Conservation (phyloP, 2,329 filamentous ascomycete genomes). For the Clonostachys chloroleuca region DNA sequence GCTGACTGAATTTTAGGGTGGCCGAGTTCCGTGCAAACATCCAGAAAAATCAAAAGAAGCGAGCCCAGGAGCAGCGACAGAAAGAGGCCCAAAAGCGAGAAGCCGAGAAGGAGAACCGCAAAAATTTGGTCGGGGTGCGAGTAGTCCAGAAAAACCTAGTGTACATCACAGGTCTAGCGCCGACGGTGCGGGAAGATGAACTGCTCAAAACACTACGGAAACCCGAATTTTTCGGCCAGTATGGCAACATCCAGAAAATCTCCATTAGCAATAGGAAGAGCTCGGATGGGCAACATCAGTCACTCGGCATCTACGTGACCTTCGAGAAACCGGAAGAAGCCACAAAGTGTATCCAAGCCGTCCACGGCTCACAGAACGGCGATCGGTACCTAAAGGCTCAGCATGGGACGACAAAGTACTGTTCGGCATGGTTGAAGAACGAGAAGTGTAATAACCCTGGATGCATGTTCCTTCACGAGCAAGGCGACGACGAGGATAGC, state of each 20-base stretch:
- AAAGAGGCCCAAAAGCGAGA: slow-evolving; percentile 96
- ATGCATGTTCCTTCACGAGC: slow-evolving; percentile 97
- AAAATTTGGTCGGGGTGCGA: slow-evolving; percentile 90
- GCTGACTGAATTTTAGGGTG: slow-evolving; percentile 40
- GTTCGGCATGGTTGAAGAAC: slow-evolving; percentile 91
- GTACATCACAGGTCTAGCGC: slow-evolving; percentile 92
- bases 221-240: slow-evolving; percentile 94
- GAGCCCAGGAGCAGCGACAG: slow-evolving; percentile 75
- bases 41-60: slow-evolving; percentile 89
- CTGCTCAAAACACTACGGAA: slow-evolving; percentile 86
- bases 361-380: slow-evolving; percentile 88
- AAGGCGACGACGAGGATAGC: slow-evolving; percentile 96
- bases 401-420: slow-evolving; percentile 94
- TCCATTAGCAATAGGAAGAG: slow-evolving; percentile 95
- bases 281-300: slow-evolving; percentile 71
- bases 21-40: slow-evolving; percentile 74
- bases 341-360: slow-evolving; percentile 81
- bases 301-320: slow-evolving; percentile 96
- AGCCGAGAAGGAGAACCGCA: slow-evolving; percentile 90
- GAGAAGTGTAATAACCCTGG: slow-evolving; percentile 93
- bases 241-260: slow-evolving; percentile 97
- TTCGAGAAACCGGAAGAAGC: slow-evolving; percentile 92
- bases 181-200: slow-evolving; percentile 87
- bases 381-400: slow-evolving; percentile 78
- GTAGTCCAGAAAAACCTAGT: slow-evolving; percentile 99